Evolutionary conservation across 768 basidiomycete species (phyloP), one percentile per base, ranked within the genome.

Genomic region (Psilocybe azurescens): DNA sequence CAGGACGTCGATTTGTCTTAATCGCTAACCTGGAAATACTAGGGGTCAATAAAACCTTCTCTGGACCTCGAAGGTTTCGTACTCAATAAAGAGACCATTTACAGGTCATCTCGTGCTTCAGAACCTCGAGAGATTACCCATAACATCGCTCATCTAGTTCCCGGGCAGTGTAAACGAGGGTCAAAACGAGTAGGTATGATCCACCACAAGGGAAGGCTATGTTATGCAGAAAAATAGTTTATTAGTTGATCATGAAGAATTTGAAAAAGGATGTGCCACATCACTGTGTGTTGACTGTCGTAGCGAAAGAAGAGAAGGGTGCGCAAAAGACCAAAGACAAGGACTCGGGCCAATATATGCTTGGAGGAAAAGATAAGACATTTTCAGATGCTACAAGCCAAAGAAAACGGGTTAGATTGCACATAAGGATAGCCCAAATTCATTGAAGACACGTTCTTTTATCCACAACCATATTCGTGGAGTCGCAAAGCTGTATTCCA

Each of bases 391-490:
- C 16, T 58, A 58, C 48, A 24, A 24, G 24, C 24, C 24, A 24
- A 24, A 68, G 51, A 62, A 67, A 70, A 52, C 54, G 58, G 61
- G 68, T 53, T 66, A 28, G 47, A 54, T 60, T 53, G 51, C 47
- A 60, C 32, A 49, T 48, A 9, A 60, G 50, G 52, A 63, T 24
- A 53, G 30, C 9, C 55, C 38, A 20, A 38, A 24, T 50, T 49
- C 32, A 29, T 18, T 20, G 28, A 58, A 29, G 39, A 33, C 46
- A 47, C 61, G 56, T 58, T 59, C 57, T 38, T 52, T 28, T 38
- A 11, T n/a, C 20, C 52, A 52, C 11, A 48, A 46, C 53, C 56
- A 38, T 53, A 73, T 69, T 56, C 48, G 56, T 74, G 65, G 64
- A 63, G 62, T 52, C 57, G 29, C 5, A 44, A 51, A 64, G 13